Base-by-base conservation (phyloP, 768 basidiomycete species). In the Leccinum longicurvipes region DNA sequence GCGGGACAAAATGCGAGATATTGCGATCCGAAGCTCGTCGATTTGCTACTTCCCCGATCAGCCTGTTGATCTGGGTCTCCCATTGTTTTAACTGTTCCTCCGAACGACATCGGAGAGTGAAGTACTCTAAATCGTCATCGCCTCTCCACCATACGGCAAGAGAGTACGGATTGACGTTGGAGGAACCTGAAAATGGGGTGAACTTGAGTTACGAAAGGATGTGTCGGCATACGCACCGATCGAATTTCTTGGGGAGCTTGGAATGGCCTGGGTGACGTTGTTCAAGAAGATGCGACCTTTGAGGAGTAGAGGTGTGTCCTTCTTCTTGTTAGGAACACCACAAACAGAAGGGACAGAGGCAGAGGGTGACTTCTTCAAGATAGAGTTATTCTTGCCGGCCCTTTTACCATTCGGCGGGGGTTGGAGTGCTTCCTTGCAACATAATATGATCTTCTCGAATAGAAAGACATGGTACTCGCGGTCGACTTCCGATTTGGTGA, bases 381-480 rank as follows among this genome's bases (percentile, higher is more conserved):
- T 83, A 7, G 91, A 91, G 54, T 91, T 90, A 67, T 81, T 93
- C 79, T 98, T 98, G 62, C 80, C 78, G 36, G 76, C 77, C 73
- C 92, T 91, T 71, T 82, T 84, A 39, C 81, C 79, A 58, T 80
- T 84, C 32, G 79, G 77, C 11, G 81, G 77, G 6, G 79, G 78
- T 6, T 79, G 78, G 15, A 79, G 67, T 6, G 89, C 87, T 71
- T 98, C 97, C 72, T 98, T 98, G 79, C 97, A 98, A 74, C 97
- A 99, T 21, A 98, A 82, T 61, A 99, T 93, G 72, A 99, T 99
- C 76, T 93, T 93, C 76, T 98, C 95, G 62, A 99, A 99, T 32
- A 99, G 79, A 80, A 98, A 99, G 55, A 99, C 95, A 63, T 96
- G 93, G 66, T 98, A 98, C 72, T 99, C 97, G 63, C 97, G 84